Evolutionary conservation across 352 stramenopile genomes (phyloP).

Genomic region (Phytophthora niederhauseri): DNA sequence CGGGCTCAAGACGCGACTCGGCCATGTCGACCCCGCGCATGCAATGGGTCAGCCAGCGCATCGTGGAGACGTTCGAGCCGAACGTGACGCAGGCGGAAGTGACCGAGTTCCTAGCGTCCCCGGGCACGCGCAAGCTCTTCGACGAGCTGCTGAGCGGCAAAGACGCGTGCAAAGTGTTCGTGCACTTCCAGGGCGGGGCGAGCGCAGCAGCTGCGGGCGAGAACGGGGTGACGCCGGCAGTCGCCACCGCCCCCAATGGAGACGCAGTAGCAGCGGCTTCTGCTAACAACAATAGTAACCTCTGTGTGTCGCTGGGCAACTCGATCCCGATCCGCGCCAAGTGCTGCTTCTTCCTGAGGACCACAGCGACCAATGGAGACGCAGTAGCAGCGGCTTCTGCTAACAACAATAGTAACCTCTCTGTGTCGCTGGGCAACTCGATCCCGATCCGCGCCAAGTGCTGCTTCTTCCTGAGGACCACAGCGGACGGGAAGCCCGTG

Average conservation of each 20-base stretch:
- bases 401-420: constrained; percentile 60
- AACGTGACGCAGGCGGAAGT: constrained; percentile 56
- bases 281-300: constrained; percentile 49
- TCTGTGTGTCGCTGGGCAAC: constrained; percentile 72
- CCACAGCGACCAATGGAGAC: constrained; percentile 11
- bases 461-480: constrained; percentile 85
- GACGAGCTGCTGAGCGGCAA: constrained; percentile 78
- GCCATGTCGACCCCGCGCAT: constrained; percentile 78
- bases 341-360: constrained; percentile 88
- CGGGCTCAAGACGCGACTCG: constrained; percentile 12
- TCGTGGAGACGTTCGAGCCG: constrained; percentile 84
- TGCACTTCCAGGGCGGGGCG: constrained; percentile 59
- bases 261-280: background rate
- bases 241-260: background rate
- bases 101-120: constrained; percentile 65
- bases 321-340: constrained; percentile 77
- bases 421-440: constrained; percentile 69
- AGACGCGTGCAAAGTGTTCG: constrained; percentile 77
- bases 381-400: background rate
- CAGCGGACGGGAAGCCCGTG: constrained; percentile 71
- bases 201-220: background rate
- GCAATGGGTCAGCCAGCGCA: constrained; percentile 81
- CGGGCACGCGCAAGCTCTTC: constrained; percentile 66
- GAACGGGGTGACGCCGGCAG: background rate
- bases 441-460: constrained; percentile 80